These are phyloP conservation scores for Datura wrightii DNA, from an alignment of 257 asterid genomes.

Conservation along the genomic window DNA sequence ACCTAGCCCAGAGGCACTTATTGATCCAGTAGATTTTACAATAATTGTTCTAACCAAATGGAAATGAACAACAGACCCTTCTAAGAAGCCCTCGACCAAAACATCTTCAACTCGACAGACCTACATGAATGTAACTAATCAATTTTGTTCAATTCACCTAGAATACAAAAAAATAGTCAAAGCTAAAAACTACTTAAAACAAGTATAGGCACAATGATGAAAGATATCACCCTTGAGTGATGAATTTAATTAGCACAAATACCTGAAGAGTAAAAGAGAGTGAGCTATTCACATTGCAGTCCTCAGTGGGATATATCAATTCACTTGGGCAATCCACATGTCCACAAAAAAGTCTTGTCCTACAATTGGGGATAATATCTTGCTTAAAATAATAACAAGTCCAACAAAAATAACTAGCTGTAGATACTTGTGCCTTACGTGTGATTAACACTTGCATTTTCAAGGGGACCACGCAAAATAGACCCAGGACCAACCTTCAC, in stretches of 20 bases:
- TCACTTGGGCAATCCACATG: conserved; percentile 67
- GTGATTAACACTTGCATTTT: conserved; percentile 58
- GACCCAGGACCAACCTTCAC: conserved; percentile 91
- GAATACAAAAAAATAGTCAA: conserved; percentile 24
- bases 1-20: conserved; percentile 91
- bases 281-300: conserved; percentile 88
- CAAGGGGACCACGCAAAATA: conserved; percentile 70
- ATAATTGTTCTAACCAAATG: conserved; percentile 76
- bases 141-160: conserved; percentile 32
- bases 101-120: conserved; percentile 90
- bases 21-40: conserved; percentile 68
- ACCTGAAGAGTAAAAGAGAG: conserved; percentile 92
- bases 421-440: conserved; percentile 50
- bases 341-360: conserved; percentile 64
- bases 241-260: conserved; percentile 45
- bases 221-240: conserved; percentile 49
- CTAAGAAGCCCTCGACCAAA: conserved; percentile 66
- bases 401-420: conserved; percentile 31
- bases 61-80: conserved; percentile 86
- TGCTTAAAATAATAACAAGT: background rate
- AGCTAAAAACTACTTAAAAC: conserved; percentile 37
- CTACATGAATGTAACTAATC: conserved; percentile 50
- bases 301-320: conserved; percentile 87
- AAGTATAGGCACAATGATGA: conserved; percentile 42
- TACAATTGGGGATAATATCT: conserved; percentile 30